Evolutionary conservation across 2,329 filamentous ascomycete species (phyloP).

Genomic region (Corniculantispora saksenae): DNA sequence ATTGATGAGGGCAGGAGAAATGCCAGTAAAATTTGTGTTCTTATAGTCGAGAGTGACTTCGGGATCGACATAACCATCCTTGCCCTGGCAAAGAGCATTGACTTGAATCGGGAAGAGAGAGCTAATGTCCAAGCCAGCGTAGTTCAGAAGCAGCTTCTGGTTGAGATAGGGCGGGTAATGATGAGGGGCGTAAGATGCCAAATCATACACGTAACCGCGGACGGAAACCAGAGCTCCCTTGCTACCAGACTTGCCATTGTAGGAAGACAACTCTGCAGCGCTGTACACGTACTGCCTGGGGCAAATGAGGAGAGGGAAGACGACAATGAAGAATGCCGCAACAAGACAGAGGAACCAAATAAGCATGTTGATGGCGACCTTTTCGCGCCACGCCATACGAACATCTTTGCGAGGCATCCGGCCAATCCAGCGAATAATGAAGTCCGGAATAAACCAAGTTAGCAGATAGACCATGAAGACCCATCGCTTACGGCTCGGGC

Average conservation of each 20-base stretch:
- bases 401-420: slow-evolving; percentile 92
- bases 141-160: slow-evolving; percentile 67
- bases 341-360: slow-evolving; percentile 86
- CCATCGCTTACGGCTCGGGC: slow-evolving; percentile 85
- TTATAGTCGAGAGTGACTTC: slow-evolving; percentile 85
- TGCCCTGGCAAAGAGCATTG: slow-evolving; percentile 83
- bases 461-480: slow-evolving; percentile 78
- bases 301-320: slow-evolving; percentile 85
- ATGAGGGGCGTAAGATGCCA: slow-evolving; percentile 68
- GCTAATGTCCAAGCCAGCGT: slow-evolving; percentile 86
- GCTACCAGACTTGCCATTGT: slow-evolving; percentile 69
- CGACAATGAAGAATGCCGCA: slow-evolving; percentile 85
- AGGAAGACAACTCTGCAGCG: slow-evolving; percentile 69
- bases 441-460: slow-evolving; percentile 87
- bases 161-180: slow-evolving; percentile 70
- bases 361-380: slow-evolving; percentile 94
- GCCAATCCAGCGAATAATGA: slow-evolving; percentile 73
- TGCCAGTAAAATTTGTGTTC: slow-evolving; percentile 70
- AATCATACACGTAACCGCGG: slow-evolving; percentile 85
- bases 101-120: slow-evolving; percentile 91
- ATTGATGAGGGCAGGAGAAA: slow-evolving; percentile 62
- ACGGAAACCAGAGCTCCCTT: slow-evolving; percentile 72
- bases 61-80: slow-evolving; percentile 62
- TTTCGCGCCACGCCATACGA: slow-evolving; percentile 91
- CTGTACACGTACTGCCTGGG: slow-evolving; percentile 89